Evolutionary conservation across 768 basidiomycete species (phyloP).

Genomic region (Hebeloma cylindrosporum): DNA sequence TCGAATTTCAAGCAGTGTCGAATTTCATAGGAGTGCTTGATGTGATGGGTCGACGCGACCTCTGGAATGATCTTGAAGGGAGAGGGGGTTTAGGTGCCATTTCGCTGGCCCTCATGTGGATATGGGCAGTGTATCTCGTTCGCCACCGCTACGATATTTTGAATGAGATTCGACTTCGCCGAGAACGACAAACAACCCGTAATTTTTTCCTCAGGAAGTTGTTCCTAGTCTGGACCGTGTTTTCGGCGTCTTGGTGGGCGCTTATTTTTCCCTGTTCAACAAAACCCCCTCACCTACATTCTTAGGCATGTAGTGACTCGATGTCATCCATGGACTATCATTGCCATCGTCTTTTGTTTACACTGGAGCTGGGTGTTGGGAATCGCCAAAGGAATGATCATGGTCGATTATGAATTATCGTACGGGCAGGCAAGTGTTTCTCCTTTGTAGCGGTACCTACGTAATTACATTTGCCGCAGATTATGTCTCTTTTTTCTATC

Average conservation of each 20-base stretch:
- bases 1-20: conserved; percentile 15
- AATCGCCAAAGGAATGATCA: conserved; percentile 10
- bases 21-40: conserved; percentile 23
- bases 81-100: conserved; percentile 18
- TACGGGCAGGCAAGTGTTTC: conserved; percentile 21
- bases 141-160: conserved; percentile 16
- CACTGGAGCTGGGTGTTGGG: conserved; percentile 19
- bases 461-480: too few relatives aligned
- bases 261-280: too few relatives aligned
- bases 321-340: conserved; percentile 15
- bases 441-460: too few relatives aligned
- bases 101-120: conserved; percentile 14
- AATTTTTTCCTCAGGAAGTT: too few relatives aligned
- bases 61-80: conserved; percentile 16
- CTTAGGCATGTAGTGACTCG: conserved; percentile 10
- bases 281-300: too few relatives aligned
- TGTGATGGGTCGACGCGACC: conserved; percentile 20
- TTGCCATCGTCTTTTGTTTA: conserved; percentile 13
- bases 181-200: too few relatives aligned
- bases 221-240: too few relatives aligned
- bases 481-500: too few relatives aligned
- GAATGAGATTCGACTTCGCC: conserved; percentile 1
- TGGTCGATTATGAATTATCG: conserved; percentile 9
- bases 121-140: conserved; percentile 17
- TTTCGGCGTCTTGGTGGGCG: too few relatives aligned